Percentiles rank a stretch among this genome's conserved stretches.
Conservation (phyloP, 2,329 filamentous ascomycete species). For the Penicillium sumatraense region DNA sequence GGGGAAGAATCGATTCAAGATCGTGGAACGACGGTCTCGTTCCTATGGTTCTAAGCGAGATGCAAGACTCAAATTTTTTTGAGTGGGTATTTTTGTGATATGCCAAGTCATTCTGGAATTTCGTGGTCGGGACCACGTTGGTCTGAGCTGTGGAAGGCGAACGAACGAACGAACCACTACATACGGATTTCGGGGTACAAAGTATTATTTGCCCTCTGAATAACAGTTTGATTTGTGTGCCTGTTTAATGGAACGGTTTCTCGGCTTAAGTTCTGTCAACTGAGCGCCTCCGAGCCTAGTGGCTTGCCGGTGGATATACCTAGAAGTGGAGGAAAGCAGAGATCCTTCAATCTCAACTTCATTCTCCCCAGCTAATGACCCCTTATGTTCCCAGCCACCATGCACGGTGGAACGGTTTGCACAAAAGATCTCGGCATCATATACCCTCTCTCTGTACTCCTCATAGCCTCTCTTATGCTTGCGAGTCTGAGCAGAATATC, state of each 20-base stretch:
- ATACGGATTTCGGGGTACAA: too few relatives aligned
- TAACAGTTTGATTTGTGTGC: background rate
- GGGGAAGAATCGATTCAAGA: background rate
- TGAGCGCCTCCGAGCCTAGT: background rate
- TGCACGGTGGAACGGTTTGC: background rate
- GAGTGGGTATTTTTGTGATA: background rate
- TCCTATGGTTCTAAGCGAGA: background rate
- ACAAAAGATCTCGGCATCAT: background rate
- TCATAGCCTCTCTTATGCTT: background rate
- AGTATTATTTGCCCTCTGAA: background rate
- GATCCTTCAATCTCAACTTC: too few relatives aligned
- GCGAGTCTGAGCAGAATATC: background rate
- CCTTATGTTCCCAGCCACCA: background rate
- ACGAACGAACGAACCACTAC: too few relatives aligned
- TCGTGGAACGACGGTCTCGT: background rate
- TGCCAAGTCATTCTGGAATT: slow-evolving; percentile 1
- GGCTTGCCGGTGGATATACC: background rate
- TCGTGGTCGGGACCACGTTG: background rate
- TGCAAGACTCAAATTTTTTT: background rate
- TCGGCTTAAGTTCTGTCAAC: background rate
- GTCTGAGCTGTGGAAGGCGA: background rate
- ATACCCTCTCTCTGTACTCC: too few relatives aligned
- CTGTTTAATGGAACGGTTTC: background rate
- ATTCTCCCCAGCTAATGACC: background rate
- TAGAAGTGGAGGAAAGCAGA: too few relatives aligned